Conservation (phyloP, 2,329 filamentous ascomycete genomes). For the Fusarium brevicatenulatum region DNA sequence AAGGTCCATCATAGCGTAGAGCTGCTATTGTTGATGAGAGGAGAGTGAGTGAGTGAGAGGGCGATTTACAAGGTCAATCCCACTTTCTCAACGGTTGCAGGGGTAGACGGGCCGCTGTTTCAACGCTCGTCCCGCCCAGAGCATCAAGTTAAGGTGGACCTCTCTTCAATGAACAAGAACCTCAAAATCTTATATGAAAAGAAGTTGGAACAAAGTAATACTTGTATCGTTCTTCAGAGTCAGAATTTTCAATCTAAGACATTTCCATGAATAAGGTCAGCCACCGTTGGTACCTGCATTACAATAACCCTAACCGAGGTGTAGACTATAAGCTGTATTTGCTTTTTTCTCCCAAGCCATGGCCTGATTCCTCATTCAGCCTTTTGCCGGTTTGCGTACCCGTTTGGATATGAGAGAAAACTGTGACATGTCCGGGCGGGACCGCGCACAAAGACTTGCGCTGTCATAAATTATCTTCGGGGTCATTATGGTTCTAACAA, state of each 20-base stretch:
- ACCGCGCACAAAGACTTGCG: not conserved
- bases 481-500: not conserved
- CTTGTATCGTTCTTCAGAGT: not conserved
- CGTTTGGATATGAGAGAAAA: constrained; percentile 17
- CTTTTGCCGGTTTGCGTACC: not conserved
- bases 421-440: not conserved
- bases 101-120: constrained; percentile 19
- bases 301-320: not conserved
- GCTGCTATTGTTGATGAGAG: not conserved
- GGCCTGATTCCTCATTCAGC: constrained; percentile 23
- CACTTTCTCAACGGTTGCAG: not conserved
- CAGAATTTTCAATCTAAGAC: not conserved
- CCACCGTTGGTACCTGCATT: constrained; percentile 20
- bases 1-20: not conserved
- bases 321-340: constrained; percentile 10
- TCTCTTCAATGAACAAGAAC: not conserved
- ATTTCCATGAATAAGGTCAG: not conserved
- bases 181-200: not conserved
- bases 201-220: not conserved
- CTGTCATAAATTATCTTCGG: not conserved
- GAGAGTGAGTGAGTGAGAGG: not conserved
- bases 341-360: constrained; percentile 37
- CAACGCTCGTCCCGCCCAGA: not conserved
- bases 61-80: not conserved
- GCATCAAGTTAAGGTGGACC: not conserved